A percentile compares a stretch with the other conserved stretches of the same genome.
Evolutionary conservation across 371 early-diverging fungal species (phyloP).

Genomic region (Mucor racemosus): DNA sequence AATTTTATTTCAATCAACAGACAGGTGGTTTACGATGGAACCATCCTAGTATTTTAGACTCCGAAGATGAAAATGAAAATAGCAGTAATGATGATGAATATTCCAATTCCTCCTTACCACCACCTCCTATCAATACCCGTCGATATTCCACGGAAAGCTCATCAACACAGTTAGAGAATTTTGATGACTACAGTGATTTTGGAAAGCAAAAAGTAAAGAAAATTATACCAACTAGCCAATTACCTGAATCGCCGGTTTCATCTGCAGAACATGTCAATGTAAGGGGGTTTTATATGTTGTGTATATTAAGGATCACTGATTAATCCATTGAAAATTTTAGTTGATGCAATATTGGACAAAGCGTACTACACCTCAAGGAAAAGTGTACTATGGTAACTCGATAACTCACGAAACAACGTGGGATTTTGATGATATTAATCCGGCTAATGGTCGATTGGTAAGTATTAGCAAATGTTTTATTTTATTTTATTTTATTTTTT

Average conservation of each 20-base stretch:
- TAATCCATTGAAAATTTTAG: slow-evolving; percentile 2
- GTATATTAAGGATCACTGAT: neutral
- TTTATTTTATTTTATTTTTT: neutral
- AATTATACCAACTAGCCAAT: neutral
- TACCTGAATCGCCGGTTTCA: neutral
- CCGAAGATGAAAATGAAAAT: slow-evolving; percentile 29
- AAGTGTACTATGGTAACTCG: slow-evolving; percentile 78
- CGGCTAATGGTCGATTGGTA: slow-evolving; percentile 38
- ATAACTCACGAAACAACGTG: slow-evolving; percentile 81
- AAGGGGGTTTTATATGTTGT: neutral
- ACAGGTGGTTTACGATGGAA: slow-evolving; percentile 35
- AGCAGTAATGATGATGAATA: slow-evolving; percentile 14
- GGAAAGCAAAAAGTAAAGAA: neutral
- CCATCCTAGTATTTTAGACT: slow-evolving; percentile 28
- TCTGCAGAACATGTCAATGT: slow-evolving; percentile 11
- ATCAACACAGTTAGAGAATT: slow-evolving; percentile 1
- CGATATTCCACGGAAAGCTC: neutral
- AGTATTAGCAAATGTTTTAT: neutral
- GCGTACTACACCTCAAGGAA: slow-evolving; percentile 65
- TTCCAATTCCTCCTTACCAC: neutral
- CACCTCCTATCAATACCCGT: neutral
- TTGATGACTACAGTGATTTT: slow-evolving; percentile 11
- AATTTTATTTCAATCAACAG: slow-evolving; percentile 31
- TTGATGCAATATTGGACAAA: slow-evolving; percentile 58
- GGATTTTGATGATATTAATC: slow-evolving; percentile 50